These are phyloP conservation scores for Sporothrix brasiliensis DNA, from an alignment of 2,329 filamentous ascomycete species.

Conservation along the genomic window DNA sequence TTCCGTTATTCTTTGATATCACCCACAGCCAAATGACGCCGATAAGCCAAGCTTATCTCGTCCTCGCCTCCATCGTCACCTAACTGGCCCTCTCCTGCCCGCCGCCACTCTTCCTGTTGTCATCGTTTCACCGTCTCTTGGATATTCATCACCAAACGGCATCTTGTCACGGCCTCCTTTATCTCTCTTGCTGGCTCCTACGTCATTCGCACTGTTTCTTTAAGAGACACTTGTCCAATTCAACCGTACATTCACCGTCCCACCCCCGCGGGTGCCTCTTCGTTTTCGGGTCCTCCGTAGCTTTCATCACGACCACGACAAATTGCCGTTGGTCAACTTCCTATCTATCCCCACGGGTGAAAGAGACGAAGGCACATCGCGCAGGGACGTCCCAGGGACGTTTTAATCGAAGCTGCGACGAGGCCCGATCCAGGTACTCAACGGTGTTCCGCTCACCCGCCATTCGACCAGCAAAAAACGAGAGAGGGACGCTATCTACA, in stretches of 20 bases:
- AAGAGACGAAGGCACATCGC: background rate
- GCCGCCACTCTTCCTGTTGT: background rate
- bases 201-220: background rate
- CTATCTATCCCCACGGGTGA: constrained; percentile 5
- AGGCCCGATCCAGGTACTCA: background rate
- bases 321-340: constrained; percentile 27
- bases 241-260: background rate
- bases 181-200: constrained; percentile 19
- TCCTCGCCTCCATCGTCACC: constrained; percentile 57
- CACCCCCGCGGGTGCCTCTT: constrained; percentile 3
- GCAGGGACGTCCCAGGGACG: background rate
- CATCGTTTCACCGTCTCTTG: background rate
- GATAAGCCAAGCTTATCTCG: constrained; percentile 62
- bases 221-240: background rate
- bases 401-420: constrained; percentile 20
- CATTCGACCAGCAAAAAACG: constrained; percentile 4
- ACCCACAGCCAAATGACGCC: constrained; percentile 54
- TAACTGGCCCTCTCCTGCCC: constrained; percentile 40
- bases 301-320: constrained; percentile 28
- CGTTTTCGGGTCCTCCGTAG: constrained; percentile 25
- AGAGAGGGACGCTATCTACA: constrained; percentile 12
- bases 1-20: constrained; percentile 35
- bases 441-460: background rate
- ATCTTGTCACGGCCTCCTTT: constrained; percentile 26
- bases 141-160: constrained; percentile 19